Evolutionary conservation across 257 asterid genomes (phyloP).

Genomic region (Avicennia marina): DNA sequence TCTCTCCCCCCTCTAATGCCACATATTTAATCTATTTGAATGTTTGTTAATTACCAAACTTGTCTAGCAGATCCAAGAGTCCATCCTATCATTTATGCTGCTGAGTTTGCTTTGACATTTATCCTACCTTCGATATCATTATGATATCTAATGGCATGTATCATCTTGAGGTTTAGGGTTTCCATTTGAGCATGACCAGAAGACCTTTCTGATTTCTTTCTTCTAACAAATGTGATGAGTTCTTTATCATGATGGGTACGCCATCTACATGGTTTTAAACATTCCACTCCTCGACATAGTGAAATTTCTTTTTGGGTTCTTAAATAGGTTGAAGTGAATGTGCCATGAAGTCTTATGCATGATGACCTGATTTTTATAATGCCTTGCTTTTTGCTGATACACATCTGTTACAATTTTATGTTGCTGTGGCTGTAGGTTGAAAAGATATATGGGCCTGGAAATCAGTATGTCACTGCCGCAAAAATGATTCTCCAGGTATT

Average conservation of each 20-base stretch:
- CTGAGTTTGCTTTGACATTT: no score
- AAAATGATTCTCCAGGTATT: conserved; percentile 94
- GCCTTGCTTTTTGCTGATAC: neutral
- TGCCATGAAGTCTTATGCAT: neutral
- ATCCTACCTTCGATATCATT: no score
- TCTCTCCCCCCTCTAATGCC: no score
- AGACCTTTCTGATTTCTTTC: neutral
- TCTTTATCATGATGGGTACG: neutral
- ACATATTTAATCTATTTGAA: no score
- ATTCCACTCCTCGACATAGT: no score
- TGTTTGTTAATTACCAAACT: no score
- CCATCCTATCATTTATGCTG: no score
- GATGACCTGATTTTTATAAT: neutral
- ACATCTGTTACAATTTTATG: conserved; percentile 14
- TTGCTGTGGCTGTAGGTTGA: conserved; percentile 57
- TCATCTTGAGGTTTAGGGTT: neutral
- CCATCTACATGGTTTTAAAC: neutral
- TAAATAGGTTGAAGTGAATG: neutral
- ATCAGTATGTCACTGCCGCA: conserved; percentile 97
- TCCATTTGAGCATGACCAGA: neutral
- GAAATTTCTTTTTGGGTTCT: neutral
- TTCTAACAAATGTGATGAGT: neutral
- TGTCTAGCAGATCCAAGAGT: no score
- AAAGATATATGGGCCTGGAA: conserved; percentile 96
- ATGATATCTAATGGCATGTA: no score